Conservation (phyloP, 495 filamentous ascomycete genomes). For the Cladorrhinum samala region DNA sequence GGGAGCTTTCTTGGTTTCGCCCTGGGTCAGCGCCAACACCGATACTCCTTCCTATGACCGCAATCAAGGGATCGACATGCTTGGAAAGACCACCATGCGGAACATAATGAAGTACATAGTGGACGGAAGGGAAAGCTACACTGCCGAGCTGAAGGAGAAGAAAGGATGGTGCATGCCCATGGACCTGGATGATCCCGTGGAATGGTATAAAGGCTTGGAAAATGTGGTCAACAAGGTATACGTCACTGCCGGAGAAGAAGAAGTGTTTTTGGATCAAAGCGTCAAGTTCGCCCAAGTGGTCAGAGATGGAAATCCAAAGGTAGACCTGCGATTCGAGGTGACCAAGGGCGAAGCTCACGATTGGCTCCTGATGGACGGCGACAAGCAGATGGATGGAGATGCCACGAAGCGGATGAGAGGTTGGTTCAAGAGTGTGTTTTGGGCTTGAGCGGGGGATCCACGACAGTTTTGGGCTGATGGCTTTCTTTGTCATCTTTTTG, state of each 20-base stretch:
- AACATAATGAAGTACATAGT: neutral
- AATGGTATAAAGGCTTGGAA: constrained; percentile 22
- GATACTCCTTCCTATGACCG: constrained; percentile 6
- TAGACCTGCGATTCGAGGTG: constrained; percentile 14
- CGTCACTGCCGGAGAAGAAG: constrained; percentile 21
- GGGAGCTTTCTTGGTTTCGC: constrained; percentile 25
- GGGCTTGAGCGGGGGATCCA: neutral
- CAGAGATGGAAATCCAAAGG: constrained; percentile 2
- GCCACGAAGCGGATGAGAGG: constrained; percentile 20
- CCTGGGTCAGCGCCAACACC: constrained; percentile 16
- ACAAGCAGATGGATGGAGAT: constrained; percentile 9
- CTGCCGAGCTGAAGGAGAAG: constrained; percentile 6
- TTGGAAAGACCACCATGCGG: constrained; percentile 6
- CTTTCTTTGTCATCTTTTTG: too few species aligned
- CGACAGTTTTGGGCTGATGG: too few species aligned
- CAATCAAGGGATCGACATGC: constrained; percentile 28
- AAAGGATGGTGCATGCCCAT: constrained; percentile 22
- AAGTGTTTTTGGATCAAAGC: constrained; percentile 18
- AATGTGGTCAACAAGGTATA: constrained; percentile 12
- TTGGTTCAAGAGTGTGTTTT: constrained; percentile 14
- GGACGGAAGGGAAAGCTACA: neutral
- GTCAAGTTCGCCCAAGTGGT: constrained; percentile 14
- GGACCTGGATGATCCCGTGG: constrained; percentile 16
- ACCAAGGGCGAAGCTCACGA: constrained; percentile 19
- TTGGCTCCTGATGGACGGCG: constrained; percentile 21